A percentile compares a stretch with the other conserved stretches of the same genome.
Conservation (phyloP, 208 protist species). For the Vickermania spadyakhi region DNA sequence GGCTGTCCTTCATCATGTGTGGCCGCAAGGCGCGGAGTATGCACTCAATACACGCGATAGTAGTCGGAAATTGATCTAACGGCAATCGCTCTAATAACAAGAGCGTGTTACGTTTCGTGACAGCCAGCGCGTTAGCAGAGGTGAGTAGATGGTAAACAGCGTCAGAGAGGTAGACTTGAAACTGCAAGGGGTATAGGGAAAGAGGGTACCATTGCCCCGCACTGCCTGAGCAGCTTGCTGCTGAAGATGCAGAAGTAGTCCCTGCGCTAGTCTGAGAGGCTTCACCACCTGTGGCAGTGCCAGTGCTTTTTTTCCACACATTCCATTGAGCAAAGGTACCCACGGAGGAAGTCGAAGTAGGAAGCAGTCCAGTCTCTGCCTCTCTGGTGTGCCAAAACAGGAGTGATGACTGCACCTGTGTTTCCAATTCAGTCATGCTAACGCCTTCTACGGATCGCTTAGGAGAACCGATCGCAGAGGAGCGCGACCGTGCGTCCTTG, state of each 20-base stretch:
- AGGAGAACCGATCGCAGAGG: not conserved
- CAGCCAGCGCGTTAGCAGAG: constrained; percentile 30
- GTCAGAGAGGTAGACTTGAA: constrained; percentile 46
- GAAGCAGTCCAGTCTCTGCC: not conserved
- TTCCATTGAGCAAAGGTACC: not conserved
- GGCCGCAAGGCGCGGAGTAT: constrained; percentile 41
- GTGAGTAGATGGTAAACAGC: constrained; percentile 40
- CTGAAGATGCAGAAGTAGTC: not conserved
- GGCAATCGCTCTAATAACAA: constrained; percentile 61
- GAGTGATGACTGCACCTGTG: too few species aligned
- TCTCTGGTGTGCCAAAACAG: too few species aligned
- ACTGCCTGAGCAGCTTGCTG: not conserved
- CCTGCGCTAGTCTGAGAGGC: not conserved
- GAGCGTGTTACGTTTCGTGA: constrained; percentile 52
- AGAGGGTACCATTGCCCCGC: not conserved
- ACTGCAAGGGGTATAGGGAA: constrained; percentile 32
- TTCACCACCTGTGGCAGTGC: not conserved
- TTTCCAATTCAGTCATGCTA: too few species aligned
- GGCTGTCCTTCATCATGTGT: constrained; percentile 42
- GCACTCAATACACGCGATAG: constrained; percentile 29
- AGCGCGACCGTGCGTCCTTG: not conserved
- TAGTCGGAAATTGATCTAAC: constrained; percentile 30
- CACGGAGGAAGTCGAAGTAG: not conserved
- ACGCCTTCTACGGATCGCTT: not conserved
- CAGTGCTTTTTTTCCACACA: not conserved